Conservation (phyloP, 2,329 filamentous ascomycete genomes). For the Phialophora expanda region DNA sequence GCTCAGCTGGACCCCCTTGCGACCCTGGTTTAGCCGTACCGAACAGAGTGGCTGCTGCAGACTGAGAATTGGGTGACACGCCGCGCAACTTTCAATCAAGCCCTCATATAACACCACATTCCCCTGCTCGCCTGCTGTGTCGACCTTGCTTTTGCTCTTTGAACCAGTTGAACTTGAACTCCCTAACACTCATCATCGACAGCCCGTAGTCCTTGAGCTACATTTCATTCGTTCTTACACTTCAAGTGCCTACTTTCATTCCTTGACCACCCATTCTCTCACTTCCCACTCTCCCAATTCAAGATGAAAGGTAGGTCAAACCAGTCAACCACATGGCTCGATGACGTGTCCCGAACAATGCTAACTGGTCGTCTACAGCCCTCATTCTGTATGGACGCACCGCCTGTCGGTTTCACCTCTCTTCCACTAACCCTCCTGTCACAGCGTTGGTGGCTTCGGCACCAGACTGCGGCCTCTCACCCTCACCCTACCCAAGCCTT, state of each 20-base stretch:
- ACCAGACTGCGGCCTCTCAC: constrained; percentile 96
- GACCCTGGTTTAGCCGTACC: constrained; percentile 2
- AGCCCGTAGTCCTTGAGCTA: constrained; percentile 27
- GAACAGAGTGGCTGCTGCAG: constrained; percentile 17
- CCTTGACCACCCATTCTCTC: background rate
- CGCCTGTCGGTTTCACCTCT: constrained; percentile 21
- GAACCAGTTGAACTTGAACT: constrained; percentile 20
- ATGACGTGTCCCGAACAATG: constrained; percentile 7
- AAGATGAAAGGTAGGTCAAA: constrained; percentile 53
- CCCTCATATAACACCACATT: constrained; percentile 20
- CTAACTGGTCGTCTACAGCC: constrained; percentile 30
- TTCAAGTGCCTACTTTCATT: constrained; percentile 5
- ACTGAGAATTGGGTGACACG: constrained; percentile 13
- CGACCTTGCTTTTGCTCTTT: constrained; percentile 27
- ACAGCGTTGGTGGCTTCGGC: constrained; percentile 96
- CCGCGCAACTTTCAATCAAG: background rate
- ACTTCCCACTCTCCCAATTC: constrained; percentile 2
- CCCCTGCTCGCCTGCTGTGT: background rate
- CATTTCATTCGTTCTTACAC: constrained; percentile 30
- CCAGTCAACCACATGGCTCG: constrained; percentile 17
- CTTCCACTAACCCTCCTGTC: constrained; percentile 66
- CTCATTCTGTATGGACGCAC: constrained; percentile 36
- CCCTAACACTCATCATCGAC: background rate
- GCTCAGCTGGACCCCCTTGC: constrained; percentile 1
- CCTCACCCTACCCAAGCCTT: constrained; percentile 92